Conservation (phyloP, 805 yeast genomes). For the Pichia californica region DNA sequence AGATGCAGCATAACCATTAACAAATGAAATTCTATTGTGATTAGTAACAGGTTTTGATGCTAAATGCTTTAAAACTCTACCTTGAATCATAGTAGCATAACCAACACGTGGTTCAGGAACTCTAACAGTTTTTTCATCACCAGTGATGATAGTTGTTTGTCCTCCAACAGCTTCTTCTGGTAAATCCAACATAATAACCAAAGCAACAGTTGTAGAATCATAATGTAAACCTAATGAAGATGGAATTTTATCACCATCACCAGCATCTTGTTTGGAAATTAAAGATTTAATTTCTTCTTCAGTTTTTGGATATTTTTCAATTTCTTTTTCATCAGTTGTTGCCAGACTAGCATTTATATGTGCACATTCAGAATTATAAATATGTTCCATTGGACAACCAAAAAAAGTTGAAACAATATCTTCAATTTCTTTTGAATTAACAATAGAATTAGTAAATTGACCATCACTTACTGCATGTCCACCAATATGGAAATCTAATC, state of each 20-base stretch:
- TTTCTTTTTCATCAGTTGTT: slow-evolving; percentile 15
- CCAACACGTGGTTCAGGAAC: slow-evolving; percentile 39
- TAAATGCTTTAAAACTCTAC: slow-evolving; percentile 40
- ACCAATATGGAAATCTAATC: slow-evolving; percentile 41
- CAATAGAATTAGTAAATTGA: slow-evolving; percentile 47
- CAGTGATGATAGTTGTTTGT: slow-evolving; percentile 43
- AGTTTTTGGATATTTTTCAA: slow-evolving; percentile 9
- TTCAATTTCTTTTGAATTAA: slow-evolving; percentile 44
- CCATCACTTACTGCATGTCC: slow-evolving; percentile 36
- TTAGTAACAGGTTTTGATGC: slow-evolving; percentile 39
- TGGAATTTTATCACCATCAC: slow-evolving; percentile 33
- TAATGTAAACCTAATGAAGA: slow-evolving; percentile 43
- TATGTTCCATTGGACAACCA: slow-evolving; percentile 39
- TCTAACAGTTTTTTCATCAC: slow-evolving; percentile 29
- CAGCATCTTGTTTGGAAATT: slow-evolving; percentile 12
- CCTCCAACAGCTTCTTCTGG: slow-evolving; percentile 44
- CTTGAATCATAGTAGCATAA: slow-evolving; percentile 40
- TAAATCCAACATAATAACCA: slow-evolving; percentile 44
- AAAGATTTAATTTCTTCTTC: slow-evolving; percentile 10
- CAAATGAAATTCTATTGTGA: slow-evolving; percentile 31
- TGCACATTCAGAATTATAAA: slow-evolving; percentile 49
- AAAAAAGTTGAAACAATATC: slow-evolving; percentile 45
- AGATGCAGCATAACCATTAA: slow-evolving; percentile 27
- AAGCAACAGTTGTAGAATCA: slow-evolving; percentile 43
- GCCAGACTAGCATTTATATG: slow-evolving; percentile 44